Conservation (phyloP, 2,329 filamentous ascomycete genomes). For the Coniochaeta prunicola region DNA sequence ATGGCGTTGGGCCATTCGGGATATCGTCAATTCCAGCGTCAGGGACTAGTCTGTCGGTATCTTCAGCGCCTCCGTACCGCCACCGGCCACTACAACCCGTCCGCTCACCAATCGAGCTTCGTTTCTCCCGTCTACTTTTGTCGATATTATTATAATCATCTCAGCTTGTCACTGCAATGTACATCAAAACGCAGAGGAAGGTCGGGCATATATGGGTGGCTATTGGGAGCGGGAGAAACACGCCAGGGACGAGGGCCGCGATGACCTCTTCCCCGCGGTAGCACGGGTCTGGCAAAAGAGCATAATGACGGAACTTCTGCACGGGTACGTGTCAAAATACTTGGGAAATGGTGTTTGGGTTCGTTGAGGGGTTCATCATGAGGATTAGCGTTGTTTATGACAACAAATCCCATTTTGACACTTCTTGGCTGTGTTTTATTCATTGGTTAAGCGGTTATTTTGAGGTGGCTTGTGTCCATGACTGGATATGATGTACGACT, state of each 20-base stretch:
- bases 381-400: background rate
- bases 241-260: background rate
- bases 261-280: background rate
- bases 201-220: background rate
- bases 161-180: background rate
- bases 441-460: background rate
- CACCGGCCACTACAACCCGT: background rate
- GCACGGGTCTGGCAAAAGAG: background rate
- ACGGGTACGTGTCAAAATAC: background rate
- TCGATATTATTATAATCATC: background rate
- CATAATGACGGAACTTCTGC: background rate
- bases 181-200: background rate
- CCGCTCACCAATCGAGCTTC: background rate
- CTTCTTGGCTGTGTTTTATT: background rate
- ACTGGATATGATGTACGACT: conserved; percentile 1
- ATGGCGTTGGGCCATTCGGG: conserved; percentile 73
- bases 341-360: background rate
- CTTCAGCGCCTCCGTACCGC: background rate
- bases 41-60: conserved; percentile 6
- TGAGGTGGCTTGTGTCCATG: background rate
- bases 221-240: background rate
- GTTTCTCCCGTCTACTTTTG: background rate
- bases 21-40: conserved; percentile 36
- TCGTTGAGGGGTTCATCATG: background rate
- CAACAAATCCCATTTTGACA: background rate